phyloP scores from a whole-genome alignment of 2,329 filamentous ascomycete genomes.

The Arthrobotrys conoides region DNA sequence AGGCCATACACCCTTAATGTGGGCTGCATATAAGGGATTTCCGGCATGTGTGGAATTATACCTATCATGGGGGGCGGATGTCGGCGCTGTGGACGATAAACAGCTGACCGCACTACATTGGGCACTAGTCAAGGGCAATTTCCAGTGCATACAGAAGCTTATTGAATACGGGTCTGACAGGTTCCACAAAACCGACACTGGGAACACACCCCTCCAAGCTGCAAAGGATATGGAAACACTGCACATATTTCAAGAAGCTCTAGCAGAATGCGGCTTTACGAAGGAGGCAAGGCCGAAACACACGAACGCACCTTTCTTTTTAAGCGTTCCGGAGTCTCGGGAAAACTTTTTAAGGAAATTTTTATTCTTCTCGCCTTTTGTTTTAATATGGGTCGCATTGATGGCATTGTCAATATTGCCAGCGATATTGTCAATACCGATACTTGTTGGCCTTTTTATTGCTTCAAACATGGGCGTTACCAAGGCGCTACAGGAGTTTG shows the following conservation, averaged over 20 bases:
- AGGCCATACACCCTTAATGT: constrained; percentile 96
- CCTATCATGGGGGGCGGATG: constrained; percentile 93
- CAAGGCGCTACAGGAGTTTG: constrained; percentile 80
- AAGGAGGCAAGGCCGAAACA: constrained; percentile 80
- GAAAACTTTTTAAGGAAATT: constrained; percentile 81
- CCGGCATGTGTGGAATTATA: constrained; percentile 92
- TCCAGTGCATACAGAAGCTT: constrained; percentile 90
- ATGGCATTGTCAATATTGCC: constrained; percentile 81
- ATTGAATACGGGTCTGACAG: constrained; percentile 96
- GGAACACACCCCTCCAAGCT: constrained; percentile 89
- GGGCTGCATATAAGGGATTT: constrained; percentile 98
- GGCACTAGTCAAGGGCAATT: constrained; percentile 93
- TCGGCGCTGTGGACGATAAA: constrained; percentile 89
- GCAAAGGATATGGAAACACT: constrained; percentile 91
- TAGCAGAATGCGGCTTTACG: constrained; percentile 87
- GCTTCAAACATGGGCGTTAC: constrained; percentile 82
- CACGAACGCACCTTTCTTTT: constrained; percentile 65
- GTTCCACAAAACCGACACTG: constrained; percentile 88
- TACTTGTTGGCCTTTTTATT: constrained; percentile 77
- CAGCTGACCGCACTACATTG: constrained; percentile 96
- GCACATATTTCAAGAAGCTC: constrained; percentile 83
- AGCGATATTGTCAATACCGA: constrained; percentile 81
- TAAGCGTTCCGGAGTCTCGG: constrained; percentile 56
- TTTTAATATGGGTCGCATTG: constrained; percentile 79
- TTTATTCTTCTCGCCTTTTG: constrained; percentile 89